Percentiles rank a stretch among this genome's conserved stretches.
Evolutionary conservation across 2,329 filamentous ascomycete genomes (phyloP).

Genomic region (Calycina marina): DNA sequence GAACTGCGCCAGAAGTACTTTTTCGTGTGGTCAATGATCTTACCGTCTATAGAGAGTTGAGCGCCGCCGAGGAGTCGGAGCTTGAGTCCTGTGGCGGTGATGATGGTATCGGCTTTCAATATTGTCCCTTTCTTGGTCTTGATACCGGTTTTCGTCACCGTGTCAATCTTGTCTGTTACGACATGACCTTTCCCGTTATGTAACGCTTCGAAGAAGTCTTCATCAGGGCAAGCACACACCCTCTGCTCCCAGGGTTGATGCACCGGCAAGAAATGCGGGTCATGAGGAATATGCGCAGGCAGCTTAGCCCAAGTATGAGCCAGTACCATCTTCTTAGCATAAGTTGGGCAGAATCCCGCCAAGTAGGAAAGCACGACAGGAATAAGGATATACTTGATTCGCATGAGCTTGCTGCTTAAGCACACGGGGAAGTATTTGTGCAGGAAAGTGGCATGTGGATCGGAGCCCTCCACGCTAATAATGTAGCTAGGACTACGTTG

Average conservation of each 20-base stretch:
- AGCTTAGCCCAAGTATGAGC: constrained; percentile 32
- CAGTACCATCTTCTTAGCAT: constrained; percentile 33
- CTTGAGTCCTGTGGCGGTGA: constrained; percentile 54
- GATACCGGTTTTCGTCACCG: constrained; percentile 32
- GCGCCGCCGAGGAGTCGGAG: constrained; percentile 41
- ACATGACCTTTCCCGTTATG: constrained; percentile 30
- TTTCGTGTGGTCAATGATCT: constrained; percentile 29
- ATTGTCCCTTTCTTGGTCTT: constrained; percentile 17
- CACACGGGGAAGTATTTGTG: constrained; percentile 26
- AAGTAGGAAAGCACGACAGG: constrained; percentile 33
- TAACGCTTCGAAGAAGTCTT: constrained; percentile 39
- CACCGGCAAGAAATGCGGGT: constrained; percentile 48
- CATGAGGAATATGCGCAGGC: constrained; percentile 36
- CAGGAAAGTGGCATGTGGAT: constrained; percentile 1
- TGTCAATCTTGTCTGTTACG: constrained; percentile 37
- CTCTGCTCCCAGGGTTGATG: constrained; percentile 63
- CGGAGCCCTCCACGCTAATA: constrained; percentile 26
- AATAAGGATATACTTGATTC: constrained; percentile 34
- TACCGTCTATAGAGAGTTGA: constrained; percentile 36
- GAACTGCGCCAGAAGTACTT: constrained; percentile 48
- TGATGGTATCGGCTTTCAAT: constrained; percentile 49
- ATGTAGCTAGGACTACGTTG: constrained; percentile 66
- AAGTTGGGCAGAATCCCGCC: constrained; percentile 36
- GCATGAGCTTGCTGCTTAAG: constrained; percentile 26
- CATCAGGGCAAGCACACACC: constrained; percentile 49